Base-by-base conservation (phyloP, 495 filamentous ascomycete genomes). In the Extremus antarcticus region DNA sequence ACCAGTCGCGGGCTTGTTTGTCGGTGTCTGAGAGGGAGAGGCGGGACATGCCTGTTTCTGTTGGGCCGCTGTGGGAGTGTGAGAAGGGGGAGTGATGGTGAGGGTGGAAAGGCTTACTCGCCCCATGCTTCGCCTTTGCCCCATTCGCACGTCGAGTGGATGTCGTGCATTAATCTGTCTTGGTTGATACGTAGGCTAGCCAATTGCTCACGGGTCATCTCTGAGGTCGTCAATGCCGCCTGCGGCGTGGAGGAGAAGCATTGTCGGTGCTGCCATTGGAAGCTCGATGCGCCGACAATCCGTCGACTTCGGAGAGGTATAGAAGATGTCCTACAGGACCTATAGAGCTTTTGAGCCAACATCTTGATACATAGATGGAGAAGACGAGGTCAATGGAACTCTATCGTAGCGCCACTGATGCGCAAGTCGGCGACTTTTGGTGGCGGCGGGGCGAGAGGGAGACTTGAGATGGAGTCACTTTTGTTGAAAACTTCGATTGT, bases 1-100 rank as follows among this genome's bases (percentile, higher is more conserved):
- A 88, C 86, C 86, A 91, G 59, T 87, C 79, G 32, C 86, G 79
- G 19, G 77, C 85, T 58, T 76, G 63, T 61, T 84, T 86, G 67
- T 90, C 87, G 20, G 80, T 73, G 62, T 87, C 77, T 25, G 81
- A 81, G 22, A 91, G 70, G 17, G 87, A 72, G 2, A 90, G 79
- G 20, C 74, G 78, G 51, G 75, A 77, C 81, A 85, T 84, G 47
- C 82, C 82, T 20, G 76, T 81, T 50, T 86, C 80, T 43, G 75
- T 82, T 43, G 73, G 60, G 22, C 67, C 73, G 48, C 80, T 83
- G 53, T 17, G 35, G 17, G 19, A 9, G 35, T 39, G 4, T 45
- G 15, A 45, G 41, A 7, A 45, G 15, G 41, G 41, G 7, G 41
- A 45, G 17, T n/a, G 17, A 17, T 17, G 17, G 46, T 22, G 10